Percentiles rank a stretch among this genome's conserved stretches.
These are phyloP conservation scores for Annulohypoxylon nitens DNA, from an alignment of 495 filamentous ascomycete genomes.

Conservation along the genomic window DNA sequence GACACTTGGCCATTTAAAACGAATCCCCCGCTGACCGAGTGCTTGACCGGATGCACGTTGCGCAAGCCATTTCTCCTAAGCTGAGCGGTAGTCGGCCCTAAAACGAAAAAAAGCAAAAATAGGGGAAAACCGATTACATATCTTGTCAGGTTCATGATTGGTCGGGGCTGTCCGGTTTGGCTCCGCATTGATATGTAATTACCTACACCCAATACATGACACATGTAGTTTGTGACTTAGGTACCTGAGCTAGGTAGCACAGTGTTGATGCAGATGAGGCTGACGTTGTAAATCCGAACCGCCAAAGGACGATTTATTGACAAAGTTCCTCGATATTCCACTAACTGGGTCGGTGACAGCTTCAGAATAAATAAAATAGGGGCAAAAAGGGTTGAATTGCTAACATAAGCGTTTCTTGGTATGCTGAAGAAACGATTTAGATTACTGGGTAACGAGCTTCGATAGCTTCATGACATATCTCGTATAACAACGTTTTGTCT, in stretches of 20 bases:
- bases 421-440: background rate
- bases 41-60: constrained; percentile 41
- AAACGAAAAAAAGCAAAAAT: constrained; percentile 37
- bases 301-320: background rate
- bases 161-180: constrained; percentile 21
- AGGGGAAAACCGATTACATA: constrained; percentile 34
- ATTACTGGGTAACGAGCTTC: background rate
- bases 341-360: background rate
- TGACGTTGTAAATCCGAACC: constrained; percentile 2
- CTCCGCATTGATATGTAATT: constrained; percentile 39
- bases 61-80: constrained; percentile 31
- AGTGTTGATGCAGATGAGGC: constrained; percentile 29
- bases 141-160: constrained; percentile 39
- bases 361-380: background rate
- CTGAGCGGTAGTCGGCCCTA: constrained; percentile 45
- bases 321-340: background rate
- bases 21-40: constrained; percentile 39
- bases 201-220: constrained; percentile 24
- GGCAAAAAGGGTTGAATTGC: background rate
- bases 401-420: background rate
- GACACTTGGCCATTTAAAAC: constrained; percentile 30
- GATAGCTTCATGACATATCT: background rate
- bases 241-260: constrained; percentile 26
- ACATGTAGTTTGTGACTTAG: constrained; percentile 12
- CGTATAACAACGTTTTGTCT: background rate